Conservation (phyloP, 768 basidiomycete species). For the Trametes maxima region DNA sequence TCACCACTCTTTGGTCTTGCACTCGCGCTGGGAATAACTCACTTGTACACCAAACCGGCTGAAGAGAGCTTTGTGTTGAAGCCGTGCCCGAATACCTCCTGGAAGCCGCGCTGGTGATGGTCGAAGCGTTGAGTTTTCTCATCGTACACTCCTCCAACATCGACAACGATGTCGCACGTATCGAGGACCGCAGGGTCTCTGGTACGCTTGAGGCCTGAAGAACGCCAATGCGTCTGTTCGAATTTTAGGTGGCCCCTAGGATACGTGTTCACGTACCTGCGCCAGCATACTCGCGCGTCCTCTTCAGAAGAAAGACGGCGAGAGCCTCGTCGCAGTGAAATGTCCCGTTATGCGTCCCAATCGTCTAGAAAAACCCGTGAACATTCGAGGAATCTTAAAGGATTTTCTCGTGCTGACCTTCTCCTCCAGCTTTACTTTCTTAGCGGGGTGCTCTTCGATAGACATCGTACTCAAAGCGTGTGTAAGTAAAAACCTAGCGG, state of each 20-base stretch:
- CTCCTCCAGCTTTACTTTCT: constrained; percentile 50
- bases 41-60: constrained; percentile 97
- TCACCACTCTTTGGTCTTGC: neutral
- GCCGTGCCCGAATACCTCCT: constrained; percentile 85
- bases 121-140: constrained; percentile 80
- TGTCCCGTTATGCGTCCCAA: constrained; percentile 94
- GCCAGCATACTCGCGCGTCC: constrained; percentile 71
- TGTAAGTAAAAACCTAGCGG: neutral
- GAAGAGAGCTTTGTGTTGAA: constrained; percentile 89
- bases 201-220: constrained; percentile 59
- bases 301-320: constrained; percentile 85
- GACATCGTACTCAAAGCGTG: constrained; percentile 22
- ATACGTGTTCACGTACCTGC: constrained; percentile 54
- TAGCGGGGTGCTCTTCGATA: constrained; percentile 33
- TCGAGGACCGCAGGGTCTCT: constrained; percentile 73
- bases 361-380: constrained; percentile 50
- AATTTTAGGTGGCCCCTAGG: neutral
- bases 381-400: neutral
- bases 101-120: constrained; percentile 95
- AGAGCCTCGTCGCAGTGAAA: constrained; percentile 98
- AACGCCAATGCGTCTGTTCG: neutral
- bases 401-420: constrained; percentile 22
- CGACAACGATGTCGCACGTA: constrained; percentile 91
- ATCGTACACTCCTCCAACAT: constrained; percentile 94
- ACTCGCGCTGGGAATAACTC: constrained; percentile 28